Evolutionary conservation across 2,329 filamentous ascomycete genomes (phyloP).

Genomic region (Apiospora arundinis): DNA sequence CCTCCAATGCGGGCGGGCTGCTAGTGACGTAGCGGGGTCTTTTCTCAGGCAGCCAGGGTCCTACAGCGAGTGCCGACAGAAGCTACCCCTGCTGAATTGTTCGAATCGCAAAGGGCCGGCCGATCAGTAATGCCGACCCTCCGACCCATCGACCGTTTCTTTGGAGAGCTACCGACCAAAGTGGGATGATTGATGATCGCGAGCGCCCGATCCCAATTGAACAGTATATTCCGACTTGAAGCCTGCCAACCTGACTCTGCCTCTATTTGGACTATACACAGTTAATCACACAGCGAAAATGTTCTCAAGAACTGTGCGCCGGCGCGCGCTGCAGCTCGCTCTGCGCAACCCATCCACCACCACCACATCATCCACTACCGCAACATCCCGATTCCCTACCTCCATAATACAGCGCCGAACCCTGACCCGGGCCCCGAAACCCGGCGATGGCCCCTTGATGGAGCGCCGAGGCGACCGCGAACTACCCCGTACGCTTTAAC

Average conservation of each 20-base stretch:
- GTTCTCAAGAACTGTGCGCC: constrained; percentile 14
- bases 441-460: constrained; percentile 69
- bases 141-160: constrained; percentile 20
- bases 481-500: constrained; percentile 63
- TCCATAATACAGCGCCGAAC: constrained; percentile 45
- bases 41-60: constrained; percentile 16
- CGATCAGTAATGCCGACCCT: constrained; percentile 25
- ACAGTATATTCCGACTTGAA: background rate
- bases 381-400: background rate
- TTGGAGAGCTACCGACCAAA: constrained; percentile 1
- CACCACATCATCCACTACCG: background rate
- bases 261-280: background rate
- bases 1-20: background rate
- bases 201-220: background rate
- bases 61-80: background rate
- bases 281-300: background rate
- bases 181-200: constrained; percentile 22
- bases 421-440: constrained; percentile 61
- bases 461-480: constrained; percentile 69
- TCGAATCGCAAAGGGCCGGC: background rate
- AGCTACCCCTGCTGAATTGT: constrained; percentile 21
- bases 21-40: constrained; percentile 19
- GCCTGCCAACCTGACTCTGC: background rate
- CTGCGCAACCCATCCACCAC: constrained; percentile 2
- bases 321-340: constrained; percentile 19